These are phyloP conservation scores for Sugiyamaella pinicola DNA, from an alignment of 1,139 yeast genomes.

Conservation along the genomic window DNA sequence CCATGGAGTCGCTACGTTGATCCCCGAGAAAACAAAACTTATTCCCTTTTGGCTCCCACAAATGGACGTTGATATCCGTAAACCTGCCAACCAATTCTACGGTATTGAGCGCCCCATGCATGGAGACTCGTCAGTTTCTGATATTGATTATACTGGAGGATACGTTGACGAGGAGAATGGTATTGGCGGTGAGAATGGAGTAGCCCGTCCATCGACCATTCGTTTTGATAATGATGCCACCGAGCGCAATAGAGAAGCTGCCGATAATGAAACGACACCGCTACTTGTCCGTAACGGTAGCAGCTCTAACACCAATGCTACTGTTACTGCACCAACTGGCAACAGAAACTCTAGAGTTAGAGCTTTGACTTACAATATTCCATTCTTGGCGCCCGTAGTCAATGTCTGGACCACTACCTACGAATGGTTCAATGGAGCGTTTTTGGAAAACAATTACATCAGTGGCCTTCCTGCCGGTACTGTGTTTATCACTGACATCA, in stretches of 20 bases:
- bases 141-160: constrained; percentile 46
- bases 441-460: constrained; percentile 39
- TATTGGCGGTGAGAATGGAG: constrained; percentile 24
- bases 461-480: constrained; percentile 83
- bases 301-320: constrained; percentile 11
- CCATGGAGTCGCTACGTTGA: constrained; percentile 88
- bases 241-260: constrained; percentile 26
- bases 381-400: constrained; percentile 23
- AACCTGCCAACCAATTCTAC: constrained; percentile 71
- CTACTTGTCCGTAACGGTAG: constrained; percentile 29
- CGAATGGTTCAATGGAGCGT: constrained; percentile 37
- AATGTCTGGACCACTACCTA: constrained; percentile 18
- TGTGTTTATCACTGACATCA: constrained; percentile 56
- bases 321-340: background rate
- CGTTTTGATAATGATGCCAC: constrained; percentile 36
- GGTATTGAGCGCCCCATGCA: constrained; percentile 63
- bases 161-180: constrained; percentile 38
- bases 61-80: constrained; percentile 92
- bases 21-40: constrained; percentile 77
- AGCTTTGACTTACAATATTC: constrained; percentile 23
- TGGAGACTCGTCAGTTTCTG: constrained; percentile 43
- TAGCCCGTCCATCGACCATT: constrained; percentile 24
- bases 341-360: constrained; percentile 5
- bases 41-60: constrained; percentile 99
- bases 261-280: constrained; percentile 38